Conservation (phyloP, 148 eudicot species). For the Silene uniflora region DNA sequence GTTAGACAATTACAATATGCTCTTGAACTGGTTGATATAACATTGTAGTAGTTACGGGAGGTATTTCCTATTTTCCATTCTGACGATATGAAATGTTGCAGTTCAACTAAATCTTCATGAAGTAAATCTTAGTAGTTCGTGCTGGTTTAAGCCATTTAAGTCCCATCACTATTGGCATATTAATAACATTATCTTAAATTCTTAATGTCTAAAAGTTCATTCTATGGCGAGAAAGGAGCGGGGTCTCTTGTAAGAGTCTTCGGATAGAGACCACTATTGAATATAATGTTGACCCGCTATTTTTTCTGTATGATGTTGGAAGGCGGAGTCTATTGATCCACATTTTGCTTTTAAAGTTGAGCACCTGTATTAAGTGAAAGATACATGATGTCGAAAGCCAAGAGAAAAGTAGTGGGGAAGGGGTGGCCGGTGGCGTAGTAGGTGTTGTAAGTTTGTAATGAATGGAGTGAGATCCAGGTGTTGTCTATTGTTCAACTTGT, state of each 20-base stretch:
- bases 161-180: background rate
- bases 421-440: background rate
- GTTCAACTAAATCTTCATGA: too few species aligned
- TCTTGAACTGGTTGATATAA: constrained; percentile 5
- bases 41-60: background rate
- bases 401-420: background rate
- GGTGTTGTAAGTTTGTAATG: background rate
- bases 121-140: background rate
- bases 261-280: background rate
- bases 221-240: too few species aligned
- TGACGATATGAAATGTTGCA: background rate
- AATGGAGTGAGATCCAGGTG: constrained; percentile 6
- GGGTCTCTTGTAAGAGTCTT: background rate
- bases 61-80: background rate
- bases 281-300: background rate
- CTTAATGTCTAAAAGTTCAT: background rate
- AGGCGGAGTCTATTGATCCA: background rate
- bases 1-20: background rate
- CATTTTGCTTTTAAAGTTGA: background rate
- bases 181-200: background rate
- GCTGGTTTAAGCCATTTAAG: background rate
- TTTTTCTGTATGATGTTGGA: background rate
- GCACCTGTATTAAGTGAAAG: background rate
- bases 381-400: background rate
- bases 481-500: background rate